These are phyloP conservation scores for Suhomyces anneliseae DNA, from an alignment of 1,139 yeast genomes.

Conservation along the genomic window DNA sequence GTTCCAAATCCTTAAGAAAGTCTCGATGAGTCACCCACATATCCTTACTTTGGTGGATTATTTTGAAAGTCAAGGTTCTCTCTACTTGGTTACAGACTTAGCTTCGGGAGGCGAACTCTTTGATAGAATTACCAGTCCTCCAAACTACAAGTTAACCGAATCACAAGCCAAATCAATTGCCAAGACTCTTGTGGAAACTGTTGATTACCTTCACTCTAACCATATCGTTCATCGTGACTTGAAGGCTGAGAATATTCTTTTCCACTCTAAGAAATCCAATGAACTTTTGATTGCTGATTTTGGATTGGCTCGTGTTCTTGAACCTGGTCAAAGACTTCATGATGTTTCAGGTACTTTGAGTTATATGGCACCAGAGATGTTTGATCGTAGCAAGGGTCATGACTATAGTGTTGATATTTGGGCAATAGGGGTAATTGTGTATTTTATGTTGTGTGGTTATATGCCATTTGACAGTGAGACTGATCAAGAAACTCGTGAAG, in stretches of 20 bases:
- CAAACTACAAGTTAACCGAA: slow-evolving; percentile 38
- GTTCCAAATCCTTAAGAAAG: slow-evolving; percentile 52
- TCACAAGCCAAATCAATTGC: slow-evolving; percentile 49
- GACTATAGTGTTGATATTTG: slow-evolving; percentile 67
- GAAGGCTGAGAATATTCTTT: slow-evolving; percentile 43
- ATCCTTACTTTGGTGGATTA: slow-evolving; percentile 65
- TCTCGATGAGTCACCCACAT: slow-evolving; percentile 44
- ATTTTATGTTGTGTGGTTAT: slow-evolving; percentile 72
- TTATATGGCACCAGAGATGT: slow-evolving; percentile 73
- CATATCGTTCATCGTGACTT: slow-evolving; percentile 44
- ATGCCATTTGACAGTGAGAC: slow-evolving; percentile 80
- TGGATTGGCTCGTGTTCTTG: slow-evolving; percentile 53
- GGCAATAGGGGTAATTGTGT: slow-evolving; percentile 75
- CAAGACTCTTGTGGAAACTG: slow-evolving; percentile 28
- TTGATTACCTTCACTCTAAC: slow-evolving; percentile 32
- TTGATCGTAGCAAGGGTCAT: slow-evolving; percentile 52
- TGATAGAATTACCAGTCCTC: slow-evolving; percentile 54
- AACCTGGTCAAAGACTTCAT: slow-evolving; percentile 16
- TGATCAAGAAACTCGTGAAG: slow-evolving; percentile 65
- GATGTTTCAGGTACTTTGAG: slow-evolving; percentile 65
- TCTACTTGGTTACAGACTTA: slow-evolving; percentile 65
- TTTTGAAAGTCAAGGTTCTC: slow-evolving; percentile 62
- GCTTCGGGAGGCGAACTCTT: slow-evolving; percentile 74
- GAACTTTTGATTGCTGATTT: slow-evolving; percentile 66
- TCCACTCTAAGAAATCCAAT: slow-evolving; percentile 34